A percentile compares a stretch with the other conserved stretches of the same genome.
Conservation (phyloP, 306 rosid species). For the Acacia confusa region DNA sequence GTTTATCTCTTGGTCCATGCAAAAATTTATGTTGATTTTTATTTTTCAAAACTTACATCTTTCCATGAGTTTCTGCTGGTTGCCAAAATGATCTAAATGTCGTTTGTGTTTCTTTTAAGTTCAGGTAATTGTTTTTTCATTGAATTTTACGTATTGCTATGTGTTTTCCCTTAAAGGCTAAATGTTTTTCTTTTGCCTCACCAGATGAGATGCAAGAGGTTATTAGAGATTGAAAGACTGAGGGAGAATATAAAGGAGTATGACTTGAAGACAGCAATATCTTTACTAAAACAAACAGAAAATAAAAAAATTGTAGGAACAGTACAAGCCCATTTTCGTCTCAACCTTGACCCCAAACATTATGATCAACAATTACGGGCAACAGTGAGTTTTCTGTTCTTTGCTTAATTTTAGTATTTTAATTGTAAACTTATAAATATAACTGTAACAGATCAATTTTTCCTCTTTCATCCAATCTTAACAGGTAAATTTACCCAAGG, state of each 20-base stretch:
- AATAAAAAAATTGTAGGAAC: slow-evolving; percentile 77
- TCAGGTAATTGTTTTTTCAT: neutral
- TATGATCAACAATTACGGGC: slow-evolving; percentile 95
- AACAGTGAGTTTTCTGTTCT: slow-evolving; percentile 65
- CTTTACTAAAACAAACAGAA: slow-evolving; percentile 68
- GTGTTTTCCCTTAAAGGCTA: neutral
- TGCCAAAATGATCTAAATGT: neutral
- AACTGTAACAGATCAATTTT: neutral
- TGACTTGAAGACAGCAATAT: slow-evolving; percentile 67
- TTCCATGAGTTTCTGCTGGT: neutral
- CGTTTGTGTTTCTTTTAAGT: neutral
- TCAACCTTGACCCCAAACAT: slow-evolving; percentile 91
- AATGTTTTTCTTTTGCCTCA: slow-evolving; percentile 31
- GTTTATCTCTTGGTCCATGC: neutral
- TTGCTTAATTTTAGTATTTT: slow-evolving; percentile 19
- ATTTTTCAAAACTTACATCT: neutral
- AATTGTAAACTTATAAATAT: slow-evolving; percentile 18
- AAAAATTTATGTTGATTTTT: neutral
- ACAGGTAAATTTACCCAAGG: slow-evolving; percentile 92
- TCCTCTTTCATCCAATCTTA: slow-evolving; percentile 9
- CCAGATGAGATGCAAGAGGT: slow-evolving; percentile 83
- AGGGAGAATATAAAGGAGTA: slow-evolving; percentile 83
- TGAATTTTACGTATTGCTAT: neutral
- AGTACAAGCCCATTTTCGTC: slow-evolving; percentile 96
- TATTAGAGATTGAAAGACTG: slow-evolving; percentile 85